Evolutionary conservation across 108 stramenopile genomes (phyloP), one percentile per base, ranked within the genome.

Genomic region (Pinguiococcus pyrenoidosus): DNA sequence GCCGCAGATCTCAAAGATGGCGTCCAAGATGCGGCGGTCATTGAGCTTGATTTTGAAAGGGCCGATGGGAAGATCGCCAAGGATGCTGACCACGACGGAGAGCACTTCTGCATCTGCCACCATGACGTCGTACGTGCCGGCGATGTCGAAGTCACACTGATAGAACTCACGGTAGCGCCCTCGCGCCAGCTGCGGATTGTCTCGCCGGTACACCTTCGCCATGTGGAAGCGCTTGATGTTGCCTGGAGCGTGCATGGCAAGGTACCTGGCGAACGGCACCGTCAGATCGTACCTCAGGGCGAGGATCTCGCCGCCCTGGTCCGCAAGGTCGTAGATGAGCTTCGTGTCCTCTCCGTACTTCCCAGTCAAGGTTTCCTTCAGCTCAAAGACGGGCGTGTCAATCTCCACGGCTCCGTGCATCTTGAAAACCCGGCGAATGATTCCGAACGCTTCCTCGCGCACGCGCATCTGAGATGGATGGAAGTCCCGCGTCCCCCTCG

Each of bases 91-190:
- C n/a, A 74, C 84, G 10, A 85, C 81, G 24, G 67, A 74, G 17
- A 89, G 43, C 45, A 82, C 81, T 44, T 89, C 87, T 8, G 84
- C 75, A 56, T 89, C 87, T 5, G 84, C 75, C 3, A 84, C 79
- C 87, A 89, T 89, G 20, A 76, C 51, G 7, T 64, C 69, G 48
- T 76, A 76, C 30, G 46, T 28, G 12, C 81, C 80, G 12, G 77
- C 87, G 36, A 89, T 79, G 59, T 89, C 87, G 43, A 87, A 85
- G 49, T 89, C 87, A 46, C 87, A 89, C 54, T 89, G 87, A 65
- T 89, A 89, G 65, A 89, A 89, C 46, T 89, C 87, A 35, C 87
- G 77, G 60, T 84, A 89, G 18, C 85, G 66, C 29, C 87, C 87
- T 28, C 59, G 70, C 29, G 72, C 39, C 58, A 89, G 55, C 33